A percentile compares a stretch with the other conserved stretches of the same genome.
Conservation (phyloP, 768 basidiomycete genomes). For the Cyclocybe aegerita region DNA sequence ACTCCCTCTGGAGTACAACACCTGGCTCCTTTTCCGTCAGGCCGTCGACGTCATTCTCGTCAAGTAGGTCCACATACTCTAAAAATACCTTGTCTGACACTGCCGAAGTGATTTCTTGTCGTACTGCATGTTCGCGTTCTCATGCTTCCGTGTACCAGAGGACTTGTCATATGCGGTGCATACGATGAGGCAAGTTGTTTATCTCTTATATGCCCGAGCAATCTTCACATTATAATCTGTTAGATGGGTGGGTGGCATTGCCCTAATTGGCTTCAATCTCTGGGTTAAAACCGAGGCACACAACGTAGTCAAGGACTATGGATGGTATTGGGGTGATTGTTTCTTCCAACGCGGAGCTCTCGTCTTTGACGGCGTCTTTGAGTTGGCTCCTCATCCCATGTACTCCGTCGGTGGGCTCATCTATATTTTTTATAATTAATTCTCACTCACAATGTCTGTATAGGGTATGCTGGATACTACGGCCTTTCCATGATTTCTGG, state of each 20-base stretch:
- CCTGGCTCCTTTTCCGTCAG: conserved; percentile 95
- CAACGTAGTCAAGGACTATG: conserved; percentile 96
- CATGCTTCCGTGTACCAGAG: conserved; percentile 85
- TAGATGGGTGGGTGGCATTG: conserved; percentile 86
- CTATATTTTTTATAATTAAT: conserved; percentile 3
- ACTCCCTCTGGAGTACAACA: conserved; percentile 90
- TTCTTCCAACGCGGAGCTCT: conserved; percentile 92
- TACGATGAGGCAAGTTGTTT: conserved; percentile 59
- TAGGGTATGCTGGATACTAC: conserved; percentile 97
- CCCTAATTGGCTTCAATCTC: conserved; percentile 89
- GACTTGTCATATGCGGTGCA: conserved; percentile 74
- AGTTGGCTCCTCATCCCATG: conserved; percentile 93
- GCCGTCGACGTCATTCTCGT: conserved; percentile 94
- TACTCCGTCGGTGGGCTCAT: conserved; percentile 70
- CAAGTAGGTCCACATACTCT: conserved; percentile 59
- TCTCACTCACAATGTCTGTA: background rate
- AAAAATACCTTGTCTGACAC: conserved; percentile 1
- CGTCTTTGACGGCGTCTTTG: conserved; percentile 98
- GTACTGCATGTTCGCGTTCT: conserved; percentile 93
- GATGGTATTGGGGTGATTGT: conserved; percentile 96
- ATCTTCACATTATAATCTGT: conserved; percentile 7
- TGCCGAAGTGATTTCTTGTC: conserved; percentile 82
- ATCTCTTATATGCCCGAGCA: background rate
- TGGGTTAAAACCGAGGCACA: conserved; percentile 99
- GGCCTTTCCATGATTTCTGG: conserved; percentile 90